Evolutionary conservation across 2,329 filamentous ascomycete genomes (phyloP).

Genomic region (Stagonosporopsis tanaceti): DNA sequence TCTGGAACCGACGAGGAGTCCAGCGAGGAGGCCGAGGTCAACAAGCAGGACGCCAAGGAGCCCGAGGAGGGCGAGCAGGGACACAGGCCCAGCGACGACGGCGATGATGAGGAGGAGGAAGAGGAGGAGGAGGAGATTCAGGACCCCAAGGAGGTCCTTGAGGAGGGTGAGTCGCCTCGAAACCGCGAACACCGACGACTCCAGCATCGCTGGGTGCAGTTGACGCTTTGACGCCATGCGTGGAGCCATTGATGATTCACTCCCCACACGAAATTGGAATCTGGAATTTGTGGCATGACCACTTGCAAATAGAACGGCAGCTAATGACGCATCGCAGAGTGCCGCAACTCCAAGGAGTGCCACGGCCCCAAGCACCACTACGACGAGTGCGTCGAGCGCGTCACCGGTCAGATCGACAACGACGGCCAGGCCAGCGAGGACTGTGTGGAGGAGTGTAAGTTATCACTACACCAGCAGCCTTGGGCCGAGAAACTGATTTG

Average conservation of each 20-base stretch:
- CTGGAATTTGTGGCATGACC: background rate
- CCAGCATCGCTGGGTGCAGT: background rate
- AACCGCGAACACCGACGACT: background rate
- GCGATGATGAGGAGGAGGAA: slow-evolving; percentile 63
- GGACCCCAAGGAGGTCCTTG: slow-evolving; percentile 86
- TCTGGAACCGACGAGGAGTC: slow-evolving; percentile 55
- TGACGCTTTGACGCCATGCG: background rate
- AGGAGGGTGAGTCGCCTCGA: slow-evolving; percentile 78
- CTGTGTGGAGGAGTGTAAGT: slow-evolving; percentile 99
- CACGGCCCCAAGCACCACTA: slow-evolving; percentile 94
- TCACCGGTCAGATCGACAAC: slow-evolving; percentile 74
- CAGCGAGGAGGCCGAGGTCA: slow-evolving; percentile 52
- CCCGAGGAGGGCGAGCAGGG: slow-evolving; percentile 57
- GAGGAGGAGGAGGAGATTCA: slow-evolving; percentile 80
- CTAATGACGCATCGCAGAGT: slow-evolving; percentile 68
- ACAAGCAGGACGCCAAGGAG: slow-evolving; percentile 52
- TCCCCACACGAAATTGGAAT: background rate
- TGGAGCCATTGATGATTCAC: slow-evolving; percentile 18
- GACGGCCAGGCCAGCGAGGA: slow-evolving; percentile 85
- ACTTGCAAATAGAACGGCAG: slow-evolving; percentile 14
- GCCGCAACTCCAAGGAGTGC: slow-evolving; percentile 85
- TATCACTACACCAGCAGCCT: background rate
- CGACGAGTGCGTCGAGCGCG: slow-evolving; percentile 96
- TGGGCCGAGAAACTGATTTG: slow-evolving; percentile 17
- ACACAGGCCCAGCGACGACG: slow-evolving; percentile 54